phyloP scores from a whole-genome alignment of 2,329 filamentous ascomycete species.

The Monosporascus sp. region DNA sequence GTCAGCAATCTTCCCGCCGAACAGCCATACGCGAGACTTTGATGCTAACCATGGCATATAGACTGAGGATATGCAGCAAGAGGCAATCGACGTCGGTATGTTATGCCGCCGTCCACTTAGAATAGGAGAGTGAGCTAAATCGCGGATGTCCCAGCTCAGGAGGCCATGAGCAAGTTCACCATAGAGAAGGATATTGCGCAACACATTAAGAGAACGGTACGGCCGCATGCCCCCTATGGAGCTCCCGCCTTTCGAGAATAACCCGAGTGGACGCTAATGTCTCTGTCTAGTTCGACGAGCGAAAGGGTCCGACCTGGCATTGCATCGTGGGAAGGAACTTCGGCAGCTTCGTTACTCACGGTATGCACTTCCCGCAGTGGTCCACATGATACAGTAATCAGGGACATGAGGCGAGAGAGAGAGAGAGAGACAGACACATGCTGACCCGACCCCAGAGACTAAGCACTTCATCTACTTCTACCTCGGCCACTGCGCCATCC shows the following conservation, averaged over 20 bases:
- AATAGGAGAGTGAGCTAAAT: slow-evolving; percentile 7
- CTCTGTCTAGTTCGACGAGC: slow-evolving; percentile 73
- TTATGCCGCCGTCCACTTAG: slow-evolving; percentile 14
- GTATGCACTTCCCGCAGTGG: slow-evolving; percentile 42
- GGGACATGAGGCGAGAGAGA: not conserved
- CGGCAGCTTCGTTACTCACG: slow-evolving; percentile 97
- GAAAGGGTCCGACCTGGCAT: slow-evolving; percentile 98
- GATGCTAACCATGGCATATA: slow-evolving; percentile 37
- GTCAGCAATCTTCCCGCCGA: slow-evolving; percentile 44
- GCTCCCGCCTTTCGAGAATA: slow-evolving; percentile 53
- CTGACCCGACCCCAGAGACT: slow-evolving; percentile 59
- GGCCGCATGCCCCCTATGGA: slow-evolving; percentile 2
- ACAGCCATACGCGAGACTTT: slow-evolving; percentile 3
- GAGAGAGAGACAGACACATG: not conserved
- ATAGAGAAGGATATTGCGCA: slow-evolving; percentile 50
- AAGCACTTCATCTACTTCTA: slow-evolving; percentile 99
- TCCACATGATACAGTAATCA: slow-evolving; percentile 2
- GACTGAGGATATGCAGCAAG: slow-evolving; percentile 96
- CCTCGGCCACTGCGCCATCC: slow-evolving; percentile 94
- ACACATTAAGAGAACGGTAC: slow-evolving; percentile 29
- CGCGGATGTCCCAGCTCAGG: slow-evolving; percentile 42
- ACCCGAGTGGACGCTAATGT: slow-evolving; percentile 54
- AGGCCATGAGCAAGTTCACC: slow-evolving; percentile 58
- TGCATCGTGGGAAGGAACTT: slow-evolving; percentile 99
- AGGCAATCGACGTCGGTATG: slow-evolving; percentile 93